phyloP scores from a whole-genome alignment of 139 green algal genomes.

The Klebsormidium nitens region DNA sequence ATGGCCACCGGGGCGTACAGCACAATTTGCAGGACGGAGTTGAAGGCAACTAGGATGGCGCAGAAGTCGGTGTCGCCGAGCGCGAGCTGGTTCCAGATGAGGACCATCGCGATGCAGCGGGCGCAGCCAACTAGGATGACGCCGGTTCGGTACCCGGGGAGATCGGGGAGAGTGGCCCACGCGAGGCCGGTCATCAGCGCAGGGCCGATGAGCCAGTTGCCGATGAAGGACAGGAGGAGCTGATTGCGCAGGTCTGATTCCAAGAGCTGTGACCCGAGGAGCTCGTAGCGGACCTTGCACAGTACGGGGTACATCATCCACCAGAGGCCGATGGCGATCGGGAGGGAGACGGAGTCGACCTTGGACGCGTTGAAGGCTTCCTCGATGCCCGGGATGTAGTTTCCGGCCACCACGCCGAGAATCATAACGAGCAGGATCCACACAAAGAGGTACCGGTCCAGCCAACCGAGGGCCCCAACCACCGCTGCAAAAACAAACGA shows the following conservation, averaged over 20 bases:
- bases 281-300: slow-evolving; percentile 8
- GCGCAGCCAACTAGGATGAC: slow-evolving; percentile 8
- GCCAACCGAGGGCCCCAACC: too few species aligned
- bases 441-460: slow-evolving; percentile 46
- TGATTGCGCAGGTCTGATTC: not conserved
- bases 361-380: slow-evolving; percentile 11
- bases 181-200: slow-evolving; percentile 13
- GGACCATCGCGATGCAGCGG: slow-evolving; percentile 21
- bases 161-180: not conserved
- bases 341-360: slow-evolving; percentile 41
- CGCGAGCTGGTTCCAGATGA: slow-evolving; percentile 16
- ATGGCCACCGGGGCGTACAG: not conserved
- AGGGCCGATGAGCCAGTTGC: slow-evolving; percentile 16
- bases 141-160: slow-evolving; percentile 5
- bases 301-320: slow-evolving; percentile 23
- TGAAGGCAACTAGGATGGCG: slow-evolving; percentile 11
- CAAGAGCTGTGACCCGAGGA: not conserved
- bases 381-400: too few species aligned
- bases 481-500: too few species aligned
- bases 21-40: slow-evolving; percentile 2
- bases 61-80: not conserved
- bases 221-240: slow-evolving; percentile 3
- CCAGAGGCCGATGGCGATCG: slow-evolving; percentile 52
- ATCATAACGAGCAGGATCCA: slow-evolving; percentile 50
- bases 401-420: slow-evolving; percentile 40